Evolutionary conservation across 139 green algal species (phyloP).

Genomic region (Tetradesmus obliquus): DNA sequence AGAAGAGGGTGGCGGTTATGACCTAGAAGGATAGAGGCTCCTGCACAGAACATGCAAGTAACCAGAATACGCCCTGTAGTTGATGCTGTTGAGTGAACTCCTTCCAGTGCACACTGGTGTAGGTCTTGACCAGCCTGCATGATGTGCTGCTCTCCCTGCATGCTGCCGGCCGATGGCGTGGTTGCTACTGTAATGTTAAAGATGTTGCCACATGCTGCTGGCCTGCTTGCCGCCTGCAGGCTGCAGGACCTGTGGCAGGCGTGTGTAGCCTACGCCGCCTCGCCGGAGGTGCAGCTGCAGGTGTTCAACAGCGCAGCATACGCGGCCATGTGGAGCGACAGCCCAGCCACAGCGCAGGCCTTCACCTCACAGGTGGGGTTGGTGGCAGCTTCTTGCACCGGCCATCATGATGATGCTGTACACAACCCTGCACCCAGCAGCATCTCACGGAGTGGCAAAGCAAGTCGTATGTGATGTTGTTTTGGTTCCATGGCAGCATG

Average conservation of each 20-base stretch:
- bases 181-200: too few relatives aligned
- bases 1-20: not conserved
- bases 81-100: not conserved
- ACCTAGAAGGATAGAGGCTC: not conserved
- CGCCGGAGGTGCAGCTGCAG: not conserved
- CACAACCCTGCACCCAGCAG: not conserved
- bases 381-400: not conserved
- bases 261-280: conserved; percentile 12
- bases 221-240: not conserved
- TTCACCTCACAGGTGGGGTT: conserved; percentile 5
- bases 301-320: conserved; percentile 32
- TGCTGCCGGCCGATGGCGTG: too few relatives aligned
- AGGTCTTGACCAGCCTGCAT: too few relatives aligned
- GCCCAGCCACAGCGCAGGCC: not conserved
- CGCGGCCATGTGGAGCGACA: conserved; percentile 13
- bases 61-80: not conserved
- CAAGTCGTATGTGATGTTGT: not conserved
- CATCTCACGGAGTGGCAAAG: too few relatives aligned
- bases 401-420: not conserved
- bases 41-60: not conserved
- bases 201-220: not conserved
- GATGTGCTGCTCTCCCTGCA: too few relatives aligned
- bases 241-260: conserved; percentile 26
- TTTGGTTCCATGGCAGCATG: not conserved
- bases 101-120: not conserved